These are phyloP conservation scores for Metarhizium guizhouense DNA, from an alignment of 2,329 filamentous ascomycete genomes.

Conservation along the genomic window DNA sequence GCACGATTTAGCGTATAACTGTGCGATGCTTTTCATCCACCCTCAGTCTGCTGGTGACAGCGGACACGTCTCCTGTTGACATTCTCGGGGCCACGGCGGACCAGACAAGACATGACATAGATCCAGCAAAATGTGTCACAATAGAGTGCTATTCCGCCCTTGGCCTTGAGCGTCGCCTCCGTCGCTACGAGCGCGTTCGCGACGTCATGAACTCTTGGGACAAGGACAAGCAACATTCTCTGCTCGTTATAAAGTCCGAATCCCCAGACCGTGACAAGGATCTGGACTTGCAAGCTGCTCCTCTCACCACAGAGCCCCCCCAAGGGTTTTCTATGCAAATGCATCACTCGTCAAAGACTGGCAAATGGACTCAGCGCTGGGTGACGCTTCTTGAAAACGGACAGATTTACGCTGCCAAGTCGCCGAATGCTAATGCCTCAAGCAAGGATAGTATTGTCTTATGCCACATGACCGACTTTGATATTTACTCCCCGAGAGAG, in stretches of 20 bases:
- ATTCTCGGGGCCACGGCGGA: constrained; percentile 60
- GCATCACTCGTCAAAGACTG: constrained; percentile 71
- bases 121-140: constrained; percentile 58
- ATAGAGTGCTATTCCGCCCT: constrained; percentile 68
- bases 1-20: constrained; percentile 47
- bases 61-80: constrained; percentile 66
- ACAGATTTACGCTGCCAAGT: constrained; percentile 65
- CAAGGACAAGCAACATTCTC: constrained; percentile 63
- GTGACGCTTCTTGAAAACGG: constrained; percentile 67
- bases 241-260: constrained; percentile 57
- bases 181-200: constrained; percentile 76
- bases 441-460: constrained; percentile 62
- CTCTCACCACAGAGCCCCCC: constrained; percentile 49
- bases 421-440: constrained; percentile 43
- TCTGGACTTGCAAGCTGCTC: constrained; percentile 57
- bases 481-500: constrained; percentile 73
- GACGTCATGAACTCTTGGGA: constrained; percentile 95
- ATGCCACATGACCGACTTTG: constrained; percentile 85
- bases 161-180: constrained; percentile 72
- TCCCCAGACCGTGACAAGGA: constrained; percentile 46
- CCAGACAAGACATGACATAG: constrained; percentile 53
- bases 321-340: constrained; percentile 60
- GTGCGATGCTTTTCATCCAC: constrained; percentile 64
- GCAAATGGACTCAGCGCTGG: constrained; percentile 83
- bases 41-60: constrained; percentile 62